Percentiles rank a stretch among this genome's conserved stretches.
Conservation (phyloP, 345 rosid genomes). For the Cardiospermum halicacabum region DNA sequence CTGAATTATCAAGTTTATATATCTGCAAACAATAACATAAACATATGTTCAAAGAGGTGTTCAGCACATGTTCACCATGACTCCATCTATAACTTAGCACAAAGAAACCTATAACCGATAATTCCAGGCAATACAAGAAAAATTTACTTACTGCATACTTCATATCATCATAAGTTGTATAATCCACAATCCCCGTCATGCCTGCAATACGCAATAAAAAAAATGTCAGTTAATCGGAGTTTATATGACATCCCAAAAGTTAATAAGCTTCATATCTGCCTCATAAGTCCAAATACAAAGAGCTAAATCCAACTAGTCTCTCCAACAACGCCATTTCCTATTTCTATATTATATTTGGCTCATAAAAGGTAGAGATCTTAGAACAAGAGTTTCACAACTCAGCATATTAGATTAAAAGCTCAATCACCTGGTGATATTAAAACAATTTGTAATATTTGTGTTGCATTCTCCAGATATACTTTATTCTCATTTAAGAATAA, state of each 20-base stretch:
- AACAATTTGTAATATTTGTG: neutral
- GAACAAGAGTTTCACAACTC: neutral
- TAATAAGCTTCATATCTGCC: neutral
- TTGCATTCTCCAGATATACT: neutral
- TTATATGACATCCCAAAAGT: neutral
- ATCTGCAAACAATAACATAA: conserved; percentile 38
- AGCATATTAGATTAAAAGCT: neutral
- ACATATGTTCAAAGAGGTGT: neutral
- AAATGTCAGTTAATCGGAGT: neutral
- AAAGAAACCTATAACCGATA: neutral
- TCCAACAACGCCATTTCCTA: neutral
- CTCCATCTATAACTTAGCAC: neutral
- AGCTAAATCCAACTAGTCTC: neutral
- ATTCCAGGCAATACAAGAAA: neutral
- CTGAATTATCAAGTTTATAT: conserved; percentile 80
- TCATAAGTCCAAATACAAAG: neutral
- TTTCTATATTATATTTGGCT: neutral
- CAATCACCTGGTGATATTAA: neutral
- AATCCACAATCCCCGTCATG: conserved; percentile 84
- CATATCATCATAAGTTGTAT: conserved; percentile 88
- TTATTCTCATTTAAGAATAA: neutral
- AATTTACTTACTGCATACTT: conserved; percentile 76
- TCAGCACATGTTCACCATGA: neutral
- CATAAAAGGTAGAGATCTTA: neutral
- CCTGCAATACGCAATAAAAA: conserved; percentile 39